Evolutionary conservation across 805 yeast species (phyloP), one percentile per base, ranked within the genome.

Genomic region (Millerozyma miso): DNA sequence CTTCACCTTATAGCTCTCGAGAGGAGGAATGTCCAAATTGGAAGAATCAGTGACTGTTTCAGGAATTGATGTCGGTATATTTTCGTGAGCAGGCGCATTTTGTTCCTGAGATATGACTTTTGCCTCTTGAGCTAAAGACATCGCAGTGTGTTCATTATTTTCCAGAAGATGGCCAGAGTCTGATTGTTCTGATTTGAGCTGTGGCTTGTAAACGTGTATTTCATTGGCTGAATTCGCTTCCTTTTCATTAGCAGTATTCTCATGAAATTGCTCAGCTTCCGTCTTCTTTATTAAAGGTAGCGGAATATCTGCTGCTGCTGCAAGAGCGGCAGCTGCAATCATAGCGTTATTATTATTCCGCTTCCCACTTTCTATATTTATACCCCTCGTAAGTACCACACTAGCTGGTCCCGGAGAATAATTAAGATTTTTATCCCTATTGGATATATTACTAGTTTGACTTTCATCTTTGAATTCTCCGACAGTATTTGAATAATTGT

Each of bases 271-370:
- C 10, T 23, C 29, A 23, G 17, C 40, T 31, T 43, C 46, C 31
- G 23, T 29, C 19, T 38, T 42, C 33, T 62, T 63, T 4, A 37
- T 37, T 40, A 68, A 53, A 1, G 89, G 89, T 31, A 85, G 57
- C 1, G 93, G 93, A 12, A 80, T 74, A 12, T 81, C 86, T 2
- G 90, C 90, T 0, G 91, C 93, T 0, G 86, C 88, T 3, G 89
- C 88, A 39, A 85, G 66, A 0, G 91, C 91, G 6, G 90, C 91
- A 1, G 93, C 93, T 0, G 91, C 93, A 6, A 85, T 83, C 52
- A 75, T 72, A 0, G 86, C 88, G 52, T 80, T 76, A 38, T 63
- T 64, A 26, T 53, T 60, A 40, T 59, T 65, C 37, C 71, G 43
- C 43, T 59, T 59, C 1, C 69, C 67, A 13, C 63, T 59, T 45